phyloP scores from a whole-genome alignment of 768 basidiomycete species.

The Chalciporus pseudorubinellus region DNA sequence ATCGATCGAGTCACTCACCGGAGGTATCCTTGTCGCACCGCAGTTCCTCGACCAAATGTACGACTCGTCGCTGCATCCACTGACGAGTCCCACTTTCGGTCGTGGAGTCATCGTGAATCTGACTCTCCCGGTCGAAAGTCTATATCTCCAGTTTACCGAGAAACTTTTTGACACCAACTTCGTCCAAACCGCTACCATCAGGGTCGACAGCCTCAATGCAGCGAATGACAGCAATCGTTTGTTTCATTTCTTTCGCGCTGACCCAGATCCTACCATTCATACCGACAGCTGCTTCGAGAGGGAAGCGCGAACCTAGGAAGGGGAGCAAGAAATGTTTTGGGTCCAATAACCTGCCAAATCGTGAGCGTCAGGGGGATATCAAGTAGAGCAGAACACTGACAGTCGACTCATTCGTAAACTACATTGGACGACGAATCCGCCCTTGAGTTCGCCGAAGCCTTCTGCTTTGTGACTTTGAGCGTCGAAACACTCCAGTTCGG shows the following conservation, averaged over 20 bases:
- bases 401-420: conserved; percentile 83
- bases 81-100: neutral
- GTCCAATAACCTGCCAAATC: conserved; percentile 61
- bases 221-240: conserved; percentile 71
- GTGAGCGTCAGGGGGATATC: conserved; percentile 5
- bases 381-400: conserved; percentile 44
- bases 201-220: conserved; percentile 83
- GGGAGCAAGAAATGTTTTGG: conserved; percentile 81
- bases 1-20: neutral
- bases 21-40: too few relatives aligned
- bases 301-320: conserved; percentile 74
- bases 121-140: neutral
- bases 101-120: neutral
- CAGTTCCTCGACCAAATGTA: too few relatives aligned
- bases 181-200: conserved; percentile 63
- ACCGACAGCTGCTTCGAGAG: conserved; percentile 86
- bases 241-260: conserved; percentile 65
- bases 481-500: conserved; percentile 95
- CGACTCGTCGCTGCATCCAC: too few relatives aligned
- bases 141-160: conserved; percentile 46
- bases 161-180: conserved; percentile 50
- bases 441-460: conserved; percentile 91
- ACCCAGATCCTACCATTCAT: conserved; percentile 94
- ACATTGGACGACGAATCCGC: conserved; percentile 78
- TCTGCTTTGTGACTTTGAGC: conserved; percentile 89